Evolutionary conservation across 495 filamentous ascomycete species (phyloP).

Genomic region (Neurospora tetraspora): DNA sequence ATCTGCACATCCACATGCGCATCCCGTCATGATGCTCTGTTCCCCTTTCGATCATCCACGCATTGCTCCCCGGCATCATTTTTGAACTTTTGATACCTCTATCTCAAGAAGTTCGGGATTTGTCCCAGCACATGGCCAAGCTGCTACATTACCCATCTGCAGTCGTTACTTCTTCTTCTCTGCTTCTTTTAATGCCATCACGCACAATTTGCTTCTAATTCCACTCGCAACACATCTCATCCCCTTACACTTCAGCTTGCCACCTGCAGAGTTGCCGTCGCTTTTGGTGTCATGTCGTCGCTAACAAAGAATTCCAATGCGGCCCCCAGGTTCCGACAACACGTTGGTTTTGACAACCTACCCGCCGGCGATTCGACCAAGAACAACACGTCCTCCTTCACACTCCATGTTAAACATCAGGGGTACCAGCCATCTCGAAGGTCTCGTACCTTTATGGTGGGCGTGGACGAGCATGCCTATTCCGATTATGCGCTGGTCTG

Average conservation of each 20-base stretch:
- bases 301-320: constrained; percentile 28
- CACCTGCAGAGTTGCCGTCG: neutral
- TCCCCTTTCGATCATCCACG: neutral
- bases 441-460: constrained; percentile 86
- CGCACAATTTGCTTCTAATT: neutral
- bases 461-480: constrained; percentile 90
- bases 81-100: neutral
- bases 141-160: neutral
- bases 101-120: neutral
- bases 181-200: neutral
- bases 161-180: neutral
- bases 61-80: neutral
- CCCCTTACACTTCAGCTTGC: neutral
- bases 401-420: constrained; percentile 78
- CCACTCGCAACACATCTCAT: neutral
- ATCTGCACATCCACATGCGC: neutral
- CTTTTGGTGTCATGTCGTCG: constrained; percentile 29
- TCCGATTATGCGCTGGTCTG: constrained; percentile 92
- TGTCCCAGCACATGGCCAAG: neutral
- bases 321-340: constrained; percentile 44
- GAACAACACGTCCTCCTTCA: constrained; percentile 74
- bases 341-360: constrained; percentile 92
- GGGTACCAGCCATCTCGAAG: constrained; percentile 77
- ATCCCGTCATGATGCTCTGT: neutral
- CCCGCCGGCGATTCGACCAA: constrained; percentile 54